A percentile compares a stretch with the other conserved stretches of the same genome.
These are phyloP conservation scores for Gymnopilus junonius DNA, from an alignment of 768 basidiomycete species.

Conservation along the genomic window DNA sequence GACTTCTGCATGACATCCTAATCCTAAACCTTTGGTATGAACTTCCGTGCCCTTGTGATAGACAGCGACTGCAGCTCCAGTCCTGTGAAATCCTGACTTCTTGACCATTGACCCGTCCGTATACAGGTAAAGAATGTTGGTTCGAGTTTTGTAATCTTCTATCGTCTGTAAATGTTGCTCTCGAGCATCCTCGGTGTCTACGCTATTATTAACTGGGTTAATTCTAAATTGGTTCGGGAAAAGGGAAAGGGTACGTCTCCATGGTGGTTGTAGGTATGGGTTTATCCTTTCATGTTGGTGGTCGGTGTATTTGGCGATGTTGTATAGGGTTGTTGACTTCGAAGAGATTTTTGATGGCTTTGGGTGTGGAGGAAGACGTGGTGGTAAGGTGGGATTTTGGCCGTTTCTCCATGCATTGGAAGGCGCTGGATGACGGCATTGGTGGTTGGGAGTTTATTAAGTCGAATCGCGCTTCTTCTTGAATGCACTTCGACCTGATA, in stretches of 20 bases:
- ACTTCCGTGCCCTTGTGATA: constrained; percentile 22
- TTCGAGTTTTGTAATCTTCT: background rate
- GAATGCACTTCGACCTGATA: constrained; percentile 15
- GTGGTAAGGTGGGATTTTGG: constrained; percentile 10
- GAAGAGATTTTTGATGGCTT: constrained; percentile 6
- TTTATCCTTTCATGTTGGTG: constrained; percentile 21
- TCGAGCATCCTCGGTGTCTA: constrained; percentile 16
- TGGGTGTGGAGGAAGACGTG: constrained; percentile 21
- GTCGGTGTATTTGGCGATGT: constrained; percentile 17
- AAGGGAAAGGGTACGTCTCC: constrained; percentile 15
- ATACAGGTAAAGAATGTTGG: constrained; percentile 14
- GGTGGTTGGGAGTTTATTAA: constrained; percentile 25
- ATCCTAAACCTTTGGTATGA: constrained; percentile 11
- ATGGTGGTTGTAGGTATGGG: constrained; percentile 25
- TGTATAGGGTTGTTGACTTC: constrained; percentile 10
- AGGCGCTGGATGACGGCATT: constrained; percentile 28
- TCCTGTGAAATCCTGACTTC: constrained; percentile 10
- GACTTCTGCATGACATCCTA: constrained; percentile 30
- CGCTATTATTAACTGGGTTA: constrained; percentile 5
- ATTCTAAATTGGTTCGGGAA: constrained; percentile 9
- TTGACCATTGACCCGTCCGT: constrained; percentile 22
- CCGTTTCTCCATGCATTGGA: constrained; percentile 18
- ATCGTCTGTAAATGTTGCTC: constrained; percentile 7
- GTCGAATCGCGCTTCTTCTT: constrained; percentile 20
- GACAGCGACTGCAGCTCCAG: constrained; percentile 23